These are phyloP conservation scores for Xylaria digitata DNA, from an alignment of 2,329 filamentous ascomycete species.

Conservation along the genomic window DNA sequence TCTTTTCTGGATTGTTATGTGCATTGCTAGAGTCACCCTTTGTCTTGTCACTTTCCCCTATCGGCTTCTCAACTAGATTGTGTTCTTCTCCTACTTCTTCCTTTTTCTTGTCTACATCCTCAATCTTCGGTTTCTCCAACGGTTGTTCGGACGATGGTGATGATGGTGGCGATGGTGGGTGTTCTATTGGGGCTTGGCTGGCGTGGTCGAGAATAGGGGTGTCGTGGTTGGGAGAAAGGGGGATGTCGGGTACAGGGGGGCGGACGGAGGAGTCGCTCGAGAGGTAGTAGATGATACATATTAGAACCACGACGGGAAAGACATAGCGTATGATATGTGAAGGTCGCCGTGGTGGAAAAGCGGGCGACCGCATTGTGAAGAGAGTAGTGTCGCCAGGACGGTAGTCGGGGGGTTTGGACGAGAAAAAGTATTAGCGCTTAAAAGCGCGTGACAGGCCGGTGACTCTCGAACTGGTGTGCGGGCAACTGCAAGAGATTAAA, in stretches of 20 bases:
- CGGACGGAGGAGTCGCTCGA: conserved; percentile 39
- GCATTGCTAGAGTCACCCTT: conserved; percentile 15
- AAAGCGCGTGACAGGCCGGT: conserved; percentile 7
- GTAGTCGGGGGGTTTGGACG: conserved; percentile 18
- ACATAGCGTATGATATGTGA: conserved; percentile 58
- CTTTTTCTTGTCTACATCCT: conserved; percentile 10
- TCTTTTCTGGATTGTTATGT: conserved; percentile 11
- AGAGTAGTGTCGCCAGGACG: conserved; percentile 40
- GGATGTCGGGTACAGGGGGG: conserved; percentile 34
- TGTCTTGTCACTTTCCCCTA: conserved; percentile 4
- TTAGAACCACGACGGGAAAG: conserved; percentile 53
- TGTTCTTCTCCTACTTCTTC: conserved; percentile 4
- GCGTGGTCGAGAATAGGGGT: conserved; percentile 29
- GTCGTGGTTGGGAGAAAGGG: conserved; percentile 37
- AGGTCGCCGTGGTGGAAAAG: conserved; percentile 57
- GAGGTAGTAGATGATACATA: conserved; percentile 52
- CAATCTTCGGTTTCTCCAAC: conserved; percentile 33
- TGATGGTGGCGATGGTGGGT: conserved; percentile 30
- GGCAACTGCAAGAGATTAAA: neutral
- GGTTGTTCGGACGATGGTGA: conserved; percentile 36
- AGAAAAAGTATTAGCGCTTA: conserved; percentile 1
- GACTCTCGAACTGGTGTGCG: neutral
- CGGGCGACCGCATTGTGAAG: conserved; percentile 53
- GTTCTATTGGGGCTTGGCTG: conserved; percentile 35
- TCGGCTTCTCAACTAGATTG: neutral